These are phyloP conservation scores for Nicotiana benthamiana DNA, from an alignment of 257 asterid species.

Conservation along the genomic window DNA sequence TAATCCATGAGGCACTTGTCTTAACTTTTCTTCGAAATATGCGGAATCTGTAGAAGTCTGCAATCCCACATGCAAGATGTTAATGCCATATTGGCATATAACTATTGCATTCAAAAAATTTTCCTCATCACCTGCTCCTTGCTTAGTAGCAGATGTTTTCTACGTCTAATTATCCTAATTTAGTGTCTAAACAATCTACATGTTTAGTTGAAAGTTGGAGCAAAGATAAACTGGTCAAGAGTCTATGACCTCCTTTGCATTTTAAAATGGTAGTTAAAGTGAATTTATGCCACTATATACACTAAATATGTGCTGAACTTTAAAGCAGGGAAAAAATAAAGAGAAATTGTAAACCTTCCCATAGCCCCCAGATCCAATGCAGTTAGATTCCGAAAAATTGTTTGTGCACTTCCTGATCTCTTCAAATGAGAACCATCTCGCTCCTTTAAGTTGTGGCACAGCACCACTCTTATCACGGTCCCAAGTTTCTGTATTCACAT, in stretches of 20 bases:
- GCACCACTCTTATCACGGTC: constrained; percentile 53
- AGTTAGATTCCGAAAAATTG: constrained; percentile 64
- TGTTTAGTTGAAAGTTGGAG: background rate
- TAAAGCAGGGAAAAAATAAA: background rate
- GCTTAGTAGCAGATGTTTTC: background rate
- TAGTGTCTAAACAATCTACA: background rate
- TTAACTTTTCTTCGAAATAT: background rate
- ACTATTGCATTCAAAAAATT: background rate
- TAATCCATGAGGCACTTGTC: too few species aligned
- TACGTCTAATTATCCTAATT: background rate
- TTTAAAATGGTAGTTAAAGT: background rate
- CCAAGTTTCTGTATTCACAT: constrained; percentile 60
- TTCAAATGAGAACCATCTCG: constrained; percentile 70
- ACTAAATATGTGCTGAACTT: background rate
- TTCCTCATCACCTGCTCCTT: background rate
- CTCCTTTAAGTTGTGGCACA: constrained; percentile 85
- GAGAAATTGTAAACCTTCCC: constrained; percentile 54
- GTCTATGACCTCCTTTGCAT: background rate
- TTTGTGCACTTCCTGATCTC: constrained; percentile 56
- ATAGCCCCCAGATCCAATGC: constrained; percentile 80
- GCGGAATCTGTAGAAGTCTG: background rate
- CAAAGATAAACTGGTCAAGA: background rate
- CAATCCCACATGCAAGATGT: background rate
- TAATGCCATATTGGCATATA: background rate
- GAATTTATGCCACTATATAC: background rate